A percentile compares a stretch with the other conserved stretches of the same genome.
These are phyloP conservation scores for Sequoiadendron giganteum DNA, from an alignment of 75 land plant species.

Conservation along the genomic window DNA sequence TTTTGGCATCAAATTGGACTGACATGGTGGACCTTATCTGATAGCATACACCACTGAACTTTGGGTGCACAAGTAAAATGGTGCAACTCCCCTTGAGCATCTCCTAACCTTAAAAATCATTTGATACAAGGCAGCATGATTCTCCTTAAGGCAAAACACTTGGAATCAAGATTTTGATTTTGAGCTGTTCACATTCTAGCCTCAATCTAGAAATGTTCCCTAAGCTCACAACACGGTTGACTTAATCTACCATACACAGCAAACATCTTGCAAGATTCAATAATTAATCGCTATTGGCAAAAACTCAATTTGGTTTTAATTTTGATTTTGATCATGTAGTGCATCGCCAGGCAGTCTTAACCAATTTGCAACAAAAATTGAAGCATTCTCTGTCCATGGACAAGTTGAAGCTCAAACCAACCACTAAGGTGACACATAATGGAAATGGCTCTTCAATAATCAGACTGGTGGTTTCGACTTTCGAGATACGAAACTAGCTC, in stretches of 20 bases:
- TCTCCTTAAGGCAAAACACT: neutral
- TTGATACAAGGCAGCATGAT: neutral
- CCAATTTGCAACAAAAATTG: neutral
- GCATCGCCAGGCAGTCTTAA: neutral
- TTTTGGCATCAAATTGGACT: too few relatives aligned
- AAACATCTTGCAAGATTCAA: neutral
- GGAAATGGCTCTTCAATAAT: neutral
- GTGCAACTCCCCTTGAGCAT: too few relatives aligned
- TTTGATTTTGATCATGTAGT: neutral
- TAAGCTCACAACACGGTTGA: too few relatives aligned
- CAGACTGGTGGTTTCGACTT: neutral
- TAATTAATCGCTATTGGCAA: too few relatives aligned
- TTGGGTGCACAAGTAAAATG: too few relatives aligned
- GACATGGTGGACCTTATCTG: too few relatives aligned
- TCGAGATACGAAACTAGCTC: neutral
- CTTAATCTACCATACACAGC: neutral
- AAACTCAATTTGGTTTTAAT: neutral
- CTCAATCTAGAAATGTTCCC: too few relatives aligned
- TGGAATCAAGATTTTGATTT: too few relatives aligned
- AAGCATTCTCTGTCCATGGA: neutral
- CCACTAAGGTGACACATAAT: neutral
- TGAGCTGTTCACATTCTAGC: too few relatives aligned
- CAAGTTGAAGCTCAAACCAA: neutral
- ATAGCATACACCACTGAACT: too few relatives aligned
- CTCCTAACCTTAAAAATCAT: neutral